Base-by-base conservation (phyloP, 139 green algal species). In the Picochlorum sp. region DNA sequence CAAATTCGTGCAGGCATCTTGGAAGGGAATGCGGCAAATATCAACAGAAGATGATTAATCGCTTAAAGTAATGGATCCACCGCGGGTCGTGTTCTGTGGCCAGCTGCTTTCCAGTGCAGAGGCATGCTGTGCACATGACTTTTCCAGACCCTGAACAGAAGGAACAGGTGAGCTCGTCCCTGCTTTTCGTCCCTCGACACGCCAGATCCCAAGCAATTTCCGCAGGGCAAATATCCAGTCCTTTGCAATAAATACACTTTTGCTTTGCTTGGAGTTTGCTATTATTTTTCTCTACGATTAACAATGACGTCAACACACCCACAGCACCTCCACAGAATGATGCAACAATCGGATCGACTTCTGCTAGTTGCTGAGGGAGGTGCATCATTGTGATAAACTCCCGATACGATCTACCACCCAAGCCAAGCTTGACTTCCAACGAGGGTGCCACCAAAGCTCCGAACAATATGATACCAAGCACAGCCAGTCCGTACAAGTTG, bases 281-380 rank as follows among this genome's bases (percentile, higher is more conserved):
- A 78, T 97, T 97, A 74, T 96, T 95, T 8, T 85, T 62, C 75
- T 98, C 94, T 59, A 99, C 86, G n/a, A 98, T 79, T 66, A 99
- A 77, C 57, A 98, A 83, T 14, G 88, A 78, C 10, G 83, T 91
- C 51, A 99, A 74, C 57, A 94, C 94, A 11, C 94, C 94, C 57
- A 99, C 90, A 11, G 86, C 86, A 13, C 94, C 93, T 14, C 94
- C 94, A 67, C 86, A 96, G 80, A 99, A 99, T 38, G 88, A 96
- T 0, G 94, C 94, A 34, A 99, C 94, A 41, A 99, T 98, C 49
- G 94, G 94, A 72, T 99, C 94, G 51, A 99, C 90, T 69, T 90
- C 57, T 1, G 86, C 85, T 56, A 97, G 83, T 83, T 96, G 88
- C n/a, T 45, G 62, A 5, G 92, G 92, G 64, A 98, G 79, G 72